Base-by-base conservation (phyloP, 1,284 basidiomycete genomes). In the Meira nashicola region DNA sequence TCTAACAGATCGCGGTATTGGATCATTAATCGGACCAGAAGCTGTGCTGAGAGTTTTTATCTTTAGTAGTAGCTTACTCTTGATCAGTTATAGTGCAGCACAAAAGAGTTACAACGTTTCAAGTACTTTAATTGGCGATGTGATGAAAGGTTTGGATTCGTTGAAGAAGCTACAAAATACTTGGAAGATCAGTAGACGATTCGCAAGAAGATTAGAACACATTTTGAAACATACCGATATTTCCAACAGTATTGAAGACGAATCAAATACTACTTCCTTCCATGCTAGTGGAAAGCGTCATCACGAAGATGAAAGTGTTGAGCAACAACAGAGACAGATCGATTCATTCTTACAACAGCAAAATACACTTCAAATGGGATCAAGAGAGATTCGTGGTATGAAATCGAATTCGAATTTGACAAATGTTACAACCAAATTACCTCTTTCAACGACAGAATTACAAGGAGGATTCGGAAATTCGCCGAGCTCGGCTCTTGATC, bases 11-110 rank as follows among this genome's bases (percentile, higher is more conserved):
- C 54, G 54, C 15, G 65, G 65, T 17, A 53, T 61, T 10, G 33
- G 50, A 1, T 14, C 14, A 19, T 14, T 23, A 4, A 17, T 19
- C 5, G 37, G 37, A 19, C 46, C 46, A 25, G 46, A 48, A 14
- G 52, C 65, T 15, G 65, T 55, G 0, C 63, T 60, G 48, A 55
- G 68, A 6, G 55, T 65, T 6, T 63, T 66, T 8, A 58, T 60
- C 10, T 63, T 69, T 0, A 66, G 65, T 38, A 59, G 46, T 25
- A 67, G 72, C 19, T 64, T 74, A 0, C 54, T 73, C 8, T 49
- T 74, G 54, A 68, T 73, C 28, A 55, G 70, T 1, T 73, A 68
- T 65, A 66, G 65, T 0, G 66, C 69, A 15, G 67, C 69, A 56
- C 58, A 62, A 14, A 70, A 60, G 39, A 71, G 68, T 2, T 64